phyloP scores from a whole-genome alignment of 2,329 filamentous ascomycete genomes.

The Verticillium dahliae region DNA sequence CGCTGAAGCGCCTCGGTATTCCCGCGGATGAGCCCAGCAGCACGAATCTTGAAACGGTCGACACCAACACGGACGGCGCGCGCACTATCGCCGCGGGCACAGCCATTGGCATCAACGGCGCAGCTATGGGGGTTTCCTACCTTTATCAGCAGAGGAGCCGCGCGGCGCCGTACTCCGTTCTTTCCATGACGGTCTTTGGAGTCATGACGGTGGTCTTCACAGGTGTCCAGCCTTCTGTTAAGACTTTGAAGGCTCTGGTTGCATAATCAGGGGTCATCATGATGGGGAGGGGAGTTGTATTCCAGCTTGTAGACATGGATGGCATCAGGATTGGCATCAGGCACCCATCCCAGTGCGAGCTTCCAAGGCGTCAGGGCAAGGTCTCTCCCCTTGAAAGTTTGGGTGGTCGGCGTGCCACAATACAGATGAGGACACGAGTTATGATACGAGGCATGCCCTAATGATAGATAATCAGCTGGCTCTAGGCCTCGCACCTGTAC shows the following conservation, averaged over 20 bases:
- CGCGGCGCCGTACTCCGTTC: constrained; percentile 48
- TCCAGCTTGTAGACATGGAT: neutral
- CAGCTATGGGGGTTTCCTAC: constrained; percentile 53
- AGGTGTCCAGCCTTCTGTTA: constrained; percentile 37
- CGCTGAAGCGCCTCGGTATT: constrained; percentile 21
- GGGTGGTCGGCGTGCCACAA: neutral
- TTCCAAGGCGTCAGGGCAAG: neutral
- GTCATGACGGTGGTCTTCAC: constrained; percentile 49
- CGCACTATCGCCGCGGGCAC: constrained; percentile 42
- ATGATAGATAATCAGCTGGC: neutral
- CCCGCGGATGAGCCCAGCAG: constrained; percentile 3
- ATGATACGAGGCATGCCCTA: neutral
- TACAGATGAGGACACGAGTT: neutral
- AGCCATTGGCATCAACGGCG: constrained; percentile 50
- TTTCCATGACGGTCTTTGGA: constrained; percentile 52
- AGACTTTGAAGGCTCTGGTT: constrained; percentile 27
- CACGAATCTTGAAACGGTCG: neutral
- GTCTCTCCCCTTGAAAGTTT: too few species aligned
- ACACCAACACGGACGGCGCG: constrained; percentile 18
- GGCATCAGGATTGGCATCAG: too few species aligned
- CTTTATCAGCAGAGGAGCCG: constrained; percentile 46
- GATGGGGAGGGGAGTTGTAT: neutral
- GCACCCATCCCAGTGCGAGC: too few species aligned
- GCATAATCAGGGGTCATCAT: neutral
- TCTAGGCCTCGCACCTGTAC: neutral